Percentiles rank a stretch among this genome's conserved stretches.
phyloP scores from a whole-genome alignment of 768 basidiomycete genomes.

The Amanita exitialis region DNA sequence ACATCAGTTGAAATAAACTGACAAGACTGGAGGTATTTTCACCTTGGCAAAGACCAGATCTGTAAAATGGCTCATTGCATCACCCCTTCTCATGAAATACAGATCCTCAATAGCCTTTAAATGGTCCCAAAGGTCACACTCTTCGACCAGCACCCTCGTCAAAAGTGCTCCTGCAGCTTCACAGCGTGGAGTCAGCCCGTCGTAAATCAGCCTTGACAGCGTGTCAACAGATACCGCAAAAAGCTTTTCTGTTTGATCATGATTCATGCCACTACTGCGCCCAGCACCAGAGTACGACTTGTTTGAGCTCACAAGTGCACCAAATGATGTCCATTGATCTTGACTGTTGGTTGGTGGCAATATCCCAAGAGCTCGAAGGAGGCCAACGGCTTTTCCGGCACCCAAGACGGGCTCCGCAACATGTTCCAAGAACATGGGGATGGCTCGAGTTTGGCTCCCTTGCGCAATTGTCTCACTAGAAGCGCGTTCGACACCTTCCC shows the following conservation, averaged over 20 bases:
- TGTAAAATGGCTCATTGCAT: constrained; percentile 63
- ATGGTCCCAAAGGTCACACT: constrained; percentile 59
- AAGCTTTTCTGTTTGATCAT: constrained; percentile 11
- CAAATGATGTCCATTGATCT: constrained; percentile 32
- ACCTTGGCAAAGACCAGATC: constrained; percentile 73
- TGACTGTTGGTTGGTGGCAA: constrained; percentile 17
- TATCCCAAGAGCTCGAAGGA: constrained; percentile 52
- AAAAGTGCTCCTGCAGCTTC: constrained; percentile 39
- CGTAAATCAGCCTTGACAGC: constrained; percentile 52
- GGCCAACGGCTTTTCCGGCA: constrained; percentile 70
- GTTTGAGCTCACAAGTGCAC: constrained; percentile 22
- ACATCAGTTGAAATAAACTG: neutral
- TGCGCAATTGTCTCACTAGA: constrained; percentile 12
- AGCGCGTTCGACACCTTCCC: constrained; percentile 26
- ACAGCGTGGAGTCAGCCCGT: constrained; percentile 51
- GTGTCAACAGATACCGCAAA: constrained; percentile 52
- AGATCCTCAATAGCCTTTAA: constrained; percentile 55
- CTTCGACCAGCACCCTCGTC: constrained; percentile 48
- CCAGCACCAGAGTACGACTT: neutral
- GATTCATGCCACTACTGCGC: too few relatives aligned
- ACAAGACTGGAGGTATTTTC: constrained; percentile 6
- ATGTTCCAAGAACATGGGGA: constrained; percentile 55
- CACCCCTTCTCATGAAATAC: constrained; percentile 71
- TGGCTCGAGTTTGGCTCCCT: constrained; percentile 20
- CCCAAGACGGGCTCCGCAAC: constrained; percentile 49